Conservation (phyloP, 345 rosid genomes). For the Syzygium aqueum region DNA sequence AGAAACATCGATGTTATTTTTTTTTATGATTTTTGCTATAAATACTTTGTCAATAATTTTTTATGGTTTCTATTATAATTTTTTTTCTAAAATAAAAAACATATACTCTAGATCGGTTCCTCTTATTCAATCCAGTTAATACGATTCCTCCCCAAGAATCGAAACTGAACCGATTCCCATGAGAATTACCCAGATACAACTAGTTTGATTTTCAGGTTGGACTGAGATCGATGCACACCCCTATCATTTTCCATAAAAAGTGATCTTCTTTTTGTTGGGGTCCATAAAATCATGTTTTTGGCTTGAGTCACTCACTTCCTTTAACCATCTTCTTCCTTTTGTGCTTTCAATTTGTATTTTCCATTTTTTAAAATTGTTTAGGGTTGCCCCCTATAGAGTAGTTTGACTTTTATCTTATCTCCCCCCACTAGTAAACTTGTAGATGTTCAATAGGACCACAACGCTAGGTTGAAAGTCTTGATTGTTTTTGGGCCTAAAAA, state of each 20-base stretch:
- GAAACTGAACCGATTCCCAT: accelerated
- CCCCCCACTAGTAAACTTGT: background rate
- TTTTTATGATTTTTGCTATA: background rate
- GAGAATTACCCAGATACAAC: background rate
- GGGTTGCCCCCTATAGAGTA: background rate
- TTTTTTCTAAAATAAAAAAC: no score
- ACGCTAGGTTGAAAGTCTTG: background rate
- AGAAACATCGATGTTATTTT: background rate
- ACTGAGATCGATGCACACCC: accelerated
- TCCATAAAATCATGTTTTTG: background rate
- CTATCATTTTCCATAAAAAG: background rate
- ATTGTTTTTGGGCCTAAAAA: background rate
- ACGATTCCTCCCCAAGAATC: background rate
- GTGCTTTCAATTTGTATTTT: no score
- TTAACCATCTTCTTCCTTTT: background rate
- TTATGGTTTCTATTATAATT: accelerated
- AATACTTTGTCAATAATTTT: background rate
- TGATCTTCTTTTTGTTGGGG: background rate
- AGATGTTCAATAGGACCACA: background rate
- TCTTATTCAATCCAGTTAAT: background rate
- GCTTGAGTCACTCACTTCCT: background rate
- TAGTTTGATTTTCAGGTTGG: background rate
- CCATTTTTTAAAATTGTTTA: background rate
- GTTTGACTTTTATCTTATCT: background rate
- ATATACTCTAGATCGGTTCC: background rate